A percentile compares a stretch with the other conserved stretches of the same genome.
Evolutionary conservation across 192 early-diverging fungal genomes (phyloP).

Genomic region (Backusella morwellensis): DNA sequence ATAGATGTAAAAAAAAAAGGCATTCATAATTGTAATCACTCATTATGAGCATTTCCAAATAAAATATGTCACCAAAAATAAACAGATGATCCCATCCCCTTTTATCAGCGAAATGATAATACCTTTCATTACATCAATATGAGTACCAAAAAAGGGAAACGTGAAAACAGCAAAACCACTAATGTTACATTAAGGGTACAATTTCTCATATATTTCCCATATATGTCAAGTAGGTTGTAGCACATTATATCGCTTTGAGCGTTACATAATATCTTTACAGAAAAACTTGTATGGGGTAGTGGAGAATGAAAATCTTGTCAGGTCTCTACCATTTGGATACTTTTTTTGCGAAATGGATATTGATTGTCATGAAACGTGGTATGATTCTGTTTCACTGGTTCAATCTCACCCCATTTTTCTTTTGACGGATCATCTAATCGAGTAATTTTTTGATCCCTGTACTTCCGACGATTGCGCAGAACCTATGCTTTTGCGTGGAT

Average conservation of each 20-base stretch:
- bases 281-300: slow-evolving; percentile 1
- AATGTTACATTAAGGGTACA: not conserved
- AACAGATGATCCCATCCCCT: not conserved
- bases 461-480: not conserved
- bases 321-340: not conserved
- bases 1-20: not conserved
- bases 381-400: not conserved
- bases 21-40: not conserved
- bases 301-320: not conserved
- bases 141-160: not conserved
- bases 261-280: slow-evolving; percentile 1
- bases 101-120: not conserved
- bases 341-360: not conserved
- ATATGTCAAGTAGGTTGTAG: not conserved
- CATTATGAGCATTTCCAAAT: not conserved
- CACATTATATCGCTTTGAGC: not conserved
- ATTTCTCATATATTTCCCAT: not conserved
- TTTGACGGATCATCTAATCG: not conserved
- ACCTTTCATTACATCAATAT: not conserved
- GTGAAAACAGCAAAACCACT: not conserved
- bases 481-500: not conserved
- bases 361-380: not conserved
- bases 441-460: not conserved
- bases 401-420: slow-evolving; percentile 1
- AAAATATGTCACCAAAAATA: not conserved